These are phyloP conservation scores for Ophiosphaerella herpotricha DNA, from an alignment of 2,329 filamentous ascomycete genomes.

Conservation along the genomic window DNA sequence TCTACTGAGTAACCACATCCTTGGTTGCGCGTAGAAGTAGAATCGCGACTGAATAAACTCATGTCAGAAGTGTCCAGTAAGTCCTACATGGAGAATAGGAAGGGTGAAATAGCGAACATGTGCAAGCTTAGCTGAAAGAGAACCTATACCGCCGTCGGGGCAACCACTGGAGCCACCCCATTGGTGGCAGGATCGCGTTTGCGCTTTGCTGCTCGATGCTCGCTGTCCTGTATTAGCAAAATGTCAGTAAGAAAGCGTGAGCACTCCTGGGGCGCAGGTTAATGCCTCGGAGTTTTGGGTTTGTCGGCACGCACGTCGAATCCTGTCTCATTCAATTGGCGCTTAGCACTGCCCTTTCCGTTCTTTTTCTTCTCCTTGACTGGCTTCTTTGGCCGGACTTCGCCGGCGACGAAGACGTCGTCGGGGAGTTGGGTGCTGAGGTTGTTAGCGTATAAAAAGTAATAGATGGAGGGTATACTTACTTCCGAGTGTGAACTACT, in stretches of 20 bases:
- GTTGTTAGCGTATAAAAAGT: constrained; percentile 19
- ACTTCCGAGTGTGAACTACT: constrained; percentile 87
- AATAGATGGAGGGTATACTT: constrained; percentile 45
- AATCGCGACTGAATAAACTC: constrained; percentile 31
- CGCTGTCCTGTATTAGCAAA: constrained; percentile 45
- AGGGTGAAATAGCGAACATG: constrained; percentile 31
- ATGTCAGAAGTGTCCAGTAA: constrained; percentile 29
- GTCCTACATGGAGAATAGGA: constrained; percentile 12
- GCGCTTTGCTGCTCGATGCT: constrained; percentile 39
- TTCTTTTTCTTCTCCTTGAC: constrained; percentile 49
- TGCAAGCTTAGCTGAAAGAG: constrained; percentile 34
- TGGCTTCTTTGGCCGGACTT: constrained; percentile 56
- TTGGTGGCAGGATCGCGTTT: constrained; percentile 35
- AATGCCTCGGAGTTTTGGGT: constrained; percentile 22
- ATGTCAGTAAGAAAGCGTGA: constrained; percentile 37
- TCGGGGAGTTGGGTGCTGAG: constrained; percentile 81
- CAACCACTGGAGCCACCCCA: constrained; percentile 32
- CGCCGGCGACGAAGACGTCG: constrained; percentile 84
- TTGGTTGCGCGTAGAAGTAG: constrained; percentile 16
- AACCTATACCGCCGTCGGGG: constrained; percentile 35
- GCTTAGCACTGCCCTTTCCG: constrained; percentile 43
- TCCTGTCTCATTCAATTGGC: constrained; percentile 50
- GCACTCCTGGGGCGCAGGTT: constrained; percentile 21
- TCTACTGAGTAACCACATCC: constrained; percentile 12
- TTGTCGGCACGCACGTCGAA: constrained; percentile 51